Conservation (phyloP, 208 protist species). For the Leishmania amazonensis region DNA sequence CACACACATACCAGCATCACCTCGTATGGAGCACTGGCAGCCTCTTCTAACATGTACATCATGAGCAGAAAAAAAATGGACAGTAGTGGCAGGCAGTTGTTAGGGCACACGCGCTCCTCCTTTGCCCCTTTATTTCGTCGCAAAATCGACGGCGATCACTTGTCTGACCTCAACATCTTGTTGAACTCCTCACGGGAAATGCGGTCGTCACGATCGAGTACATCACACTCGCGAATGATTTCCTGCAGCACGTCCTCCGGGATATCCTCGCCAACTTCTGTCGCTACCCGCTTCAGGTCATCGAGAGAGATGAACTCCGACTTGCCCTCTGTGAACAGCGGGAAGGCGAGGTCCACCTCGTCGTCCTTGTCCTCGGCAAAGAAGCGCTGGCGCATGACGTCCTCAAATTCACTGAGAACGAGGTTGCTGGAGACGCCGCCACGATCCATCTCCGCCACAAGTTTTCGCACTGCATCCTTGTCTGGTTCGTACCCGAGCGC, state of each 20-base stretch:
- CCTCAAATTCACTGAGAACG: conserved; percentile 88
- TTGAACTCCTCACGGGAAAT: conserved; percentile 96
- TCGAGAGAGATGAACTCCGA: conserved; percentile 96
- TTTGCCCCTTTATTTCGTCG: neutral
- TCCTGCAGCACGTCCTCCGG: conserved; percentile 95
- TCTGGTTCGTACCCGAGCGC: conserved; percentile 96
- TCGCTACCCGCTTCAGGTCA: conserved; percentile 95
- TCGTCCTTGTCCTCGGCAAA: conserved; percentile 89
- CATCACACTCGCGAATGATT: conserved; percentile 96
- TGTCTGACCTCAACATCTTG: conserved; percentile 86
- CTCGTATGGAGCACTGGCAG: no score
- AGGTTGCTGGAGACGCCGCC: conserved; percentile 91
- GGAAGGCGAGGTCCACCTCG: conserved; percentile 94
- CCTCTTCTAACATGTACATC: neutral
- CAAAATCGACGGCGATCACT: conserved; percentile 17
- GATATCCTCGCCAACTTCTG: conserved; percentile 95
- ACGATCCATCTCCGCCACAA: conserved; percentile 94
- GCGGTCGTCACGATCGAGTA: conserved; percentile 92
- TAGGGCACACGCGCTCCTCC: neutral
- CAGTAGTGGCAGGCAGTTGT: neutral
- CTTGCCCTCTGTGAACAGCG: conserved; percentile 94
- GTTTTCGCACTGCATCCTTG: conserved; percentile 90
- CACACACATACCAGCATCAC: neutral
- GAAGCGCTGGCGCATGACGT: conserved; percentile 92
- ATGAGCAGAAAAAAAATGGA: conserved; percentile 1